Conservation (phyloP, 768 basidiomycete genomes). For the Austroboletus eburneus region DNA sequence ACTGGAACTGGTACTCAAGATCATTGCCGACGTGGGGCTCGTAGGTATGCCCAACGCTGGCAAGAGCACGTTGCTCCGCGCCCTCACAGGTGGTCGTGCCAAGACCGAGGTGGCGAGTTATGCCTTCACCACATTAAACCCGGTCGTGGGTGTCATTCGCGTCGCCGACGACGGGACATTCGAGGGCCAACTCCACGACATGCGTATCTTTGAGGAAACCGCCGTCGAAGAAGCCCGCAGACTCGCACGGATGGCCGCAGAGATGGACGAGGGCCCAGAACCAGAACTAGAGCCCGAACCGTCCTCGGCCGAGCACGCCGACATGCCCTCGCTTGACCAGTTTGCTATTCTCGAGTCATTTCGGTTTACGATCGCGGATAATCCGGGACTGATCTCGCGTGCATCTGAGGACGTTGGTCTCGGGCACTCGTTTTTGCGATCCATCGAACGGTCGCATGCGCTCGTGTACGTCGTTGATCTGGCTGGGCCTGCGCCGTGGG, state of each 20-base stretch:
- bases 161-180: constrained; percentile 76
- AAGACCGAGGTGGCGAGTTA: constrained; percentile 85
- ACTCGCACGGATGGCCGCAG: constrained; percentile 34
- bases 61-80: constrained; percentile 87
- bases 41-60: constrained; percentile 96
- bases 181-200: constrained; percentile 52
- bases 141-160: constrained; percentile 86
- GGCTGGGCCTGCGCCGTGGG: constrained; percentile 66
- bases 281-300: not conserved
- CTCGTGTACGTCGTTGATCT: constrained; percentile 93
- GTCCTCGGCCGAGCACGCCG: not conserved
- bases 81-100: constrained; percentile 81
- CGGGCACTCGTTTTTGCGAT: constrained; percentile 89
- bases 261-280: constrained; percentile 26
- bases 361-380: constrained; percentile 95
- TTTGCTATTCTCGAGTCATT: constrained; percentile 69
- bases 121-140: constrained; percentile 94
- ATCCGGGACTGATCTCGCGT: constrained; percentile 84
- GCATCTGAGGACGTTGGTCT: constrained; percentile 90
- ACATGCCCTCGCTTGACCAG: constrained; percentile 30
- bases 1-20: constrained; percentile 87
- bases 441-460: constrained; percentile 88
- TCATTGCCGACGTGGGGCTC: constrained; percentile 91
- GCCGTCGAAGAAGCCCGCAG: constrained; percentile 43
- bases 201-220: constrained; percentile 64